phyloP scores from a whole-genome alignment of 2,329 filamentous ascomycete species.

The Coleophoma eucalyptorum region DNA sequence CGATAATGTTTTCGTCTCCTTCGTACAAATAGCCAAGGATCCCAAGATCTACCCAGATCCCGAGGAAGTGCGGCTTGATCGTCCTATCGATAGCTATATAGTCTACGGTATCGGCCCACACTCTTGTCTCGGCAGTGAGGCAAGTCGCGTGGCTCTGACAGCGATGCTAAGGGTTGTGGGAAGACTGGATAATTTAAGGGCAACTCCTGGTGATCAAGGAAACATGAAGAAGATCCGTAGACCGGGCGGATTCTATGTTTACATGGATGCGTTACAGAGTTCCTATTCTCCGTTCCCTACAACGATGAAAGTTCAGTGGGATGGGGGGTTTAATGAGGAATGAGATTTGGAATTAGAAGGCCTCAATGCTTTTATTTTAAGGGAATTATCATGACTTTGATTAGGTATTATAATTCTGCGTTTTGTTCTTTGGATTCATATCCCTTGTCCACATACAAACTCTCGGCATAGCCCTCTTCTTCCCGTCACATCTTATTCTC shows the following conservation, averaged over 20 bases:
- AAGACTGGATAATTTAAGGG: slow-evolving; percentile 16
- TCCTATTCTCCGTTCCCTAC: slow-evolving; percentile 46
- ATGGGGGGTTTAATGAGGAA: slow-evolving; percentile 9
- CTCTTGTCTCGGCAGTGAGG: slow-evolving; percentile 56
- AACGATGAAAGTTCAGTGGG: slow-evolving; percentile 25
- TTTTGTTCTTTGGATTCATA: no score
- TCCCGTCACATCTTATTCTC: no score
- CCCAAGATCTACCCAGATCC: slow-evolving; percentile 57
- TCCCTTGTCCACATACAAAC: no score
- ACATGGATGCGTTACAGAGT: slow-evolving; percentile 65
- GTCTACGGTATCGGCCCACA: slow-evolving; percentile 61
- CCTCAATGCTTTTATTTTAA: no score
- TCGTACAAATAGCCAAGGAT: slow-evolving; percentile 53
- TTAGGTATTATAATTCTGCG: no score
- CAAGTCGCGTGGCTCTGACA: slow-evolving; percentile 57
- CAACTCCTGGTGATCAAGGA: slow-evolving; percentile 28
- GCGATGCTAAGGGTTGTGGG: slow-evolving; percentile 28
- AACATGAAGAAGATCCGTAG: slow-evolving; percentile 17
- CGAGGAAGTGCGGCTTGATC: slow-evolving; percentile 54
- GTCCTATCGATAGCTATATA: slow-evolving; percentile 62
- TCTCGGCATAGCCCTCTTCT: no score
- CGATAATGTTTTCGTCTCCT: slow-evolving; percentile 60
- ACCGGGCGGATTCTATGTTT: slow-evolving; percentile 32
- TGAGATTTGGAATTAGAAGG: no score
- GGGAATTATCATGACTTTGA: no score